Base-by-base conservation (phyloP, 2,329 filamentous ascomycete species). In the Pyrenophora graminea region DNA sequence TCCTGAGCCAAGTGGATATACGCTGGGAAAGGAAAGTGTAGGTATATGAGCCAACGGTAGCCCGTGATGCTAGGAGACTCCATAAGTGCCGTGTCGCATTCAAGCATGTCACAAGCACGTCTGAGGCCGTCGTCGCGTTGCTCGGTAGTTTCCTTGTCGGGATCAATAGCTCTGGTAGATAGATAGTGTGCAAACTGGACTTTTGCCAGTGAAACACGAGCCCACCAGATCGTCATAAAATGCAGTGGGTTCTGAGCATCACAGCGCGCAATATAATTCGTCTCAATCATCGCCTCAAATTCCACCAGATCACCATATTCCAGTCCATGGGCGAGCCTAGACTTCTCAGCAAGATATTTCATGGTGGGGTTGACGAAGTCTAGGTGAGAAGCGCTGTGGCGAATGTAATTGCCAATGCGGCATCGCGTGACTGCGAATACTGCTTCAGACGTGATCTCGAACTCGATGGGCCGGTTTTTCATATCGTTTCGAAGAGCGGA, bases 391-490 rank as follows among this genome's bases (percentile, higher is more conserved):
- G 74, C 59, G 2, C 67, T 69, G 15, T 76, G 70, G 2, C 73
- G 68, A 13, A 74, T 68, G 2, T 72, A 76, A 41, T 76, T 71
- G 0, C 74, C 74, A 0, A 81, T 71, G 32, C 82, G 76, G 53
- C 78, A 77, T 12, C 76, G 75, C 23, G 82, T 76, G 1, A 84
- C 67, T 3, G 71, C 72, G 51, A 83, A 78, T 0, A 81, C 77
- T 71, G 83, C 81, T 39, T 82, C 77, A 0, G 82, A 85, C 21
- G 19, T 25, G 30, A 17, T 41, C 0, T 62, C 57, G 2, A 79
- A 73, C 3, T 78, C 72, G 0, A 50, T 42, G 3, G 76, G 75
- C 1, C 62, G 56, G 12, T 70, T 68, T 17, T 62, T 74, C 74
- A 77, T 78, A 30, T 70, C 68, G 3, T 73, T 68, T 27, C 72